Evolutionary conservation across 805 yeast genomes (phyloP).

Genomic region (Yamadazyma insecticola): DNA sequence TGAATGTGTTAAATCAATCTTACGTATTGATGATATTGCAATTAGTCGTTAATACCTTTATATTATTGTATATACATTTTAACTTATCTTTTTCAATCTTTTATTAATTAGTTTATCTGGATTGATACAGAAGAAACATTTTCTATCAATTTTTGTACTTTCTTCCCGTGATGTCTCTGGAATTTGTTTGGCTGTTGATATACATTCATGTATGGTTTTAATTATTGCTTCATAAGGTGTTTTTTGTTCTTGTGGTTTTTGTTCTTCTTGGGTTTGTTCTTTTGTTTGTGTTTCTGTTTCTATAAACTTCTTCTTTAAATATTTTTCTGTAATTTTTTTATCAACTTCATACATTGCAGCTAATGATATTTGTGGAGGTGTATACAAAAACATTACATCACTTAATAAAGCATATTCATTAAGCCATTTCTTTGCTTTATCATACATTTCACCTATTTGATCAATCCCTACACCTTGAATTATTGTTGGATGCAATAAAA

Average conservation of each 20-base stretch:
- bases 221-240: conserved; percentile 31
- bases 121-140: conserved; percentile 57
- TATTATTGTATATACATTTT: not conserved
- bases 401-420: conserved; percentile 63
- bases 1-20: conserved; percentile 91
- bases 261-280: conserved; percentile 2
- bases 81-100: conserved; percentile 25
- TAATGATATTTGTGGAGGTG: conserved; percentile 95
- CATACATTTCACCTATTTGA: conserved; percentile 65
- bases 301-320: conserved; percentile 61
- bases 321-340: conserved; percentile 57
- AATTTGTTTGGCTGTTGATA: conserved; percentile 37
- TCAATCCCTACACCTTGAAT: conserved; percentile 39
- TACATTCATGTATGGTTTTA: conserved; percentile 45
- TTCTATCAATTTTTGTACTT: conserved; percentile 58
- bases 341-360: conserved; percentile 74
- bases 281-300: conserved; percentile 6
- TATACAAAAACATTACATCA: conserved; percentile 70
- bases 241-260: conserved; percentile 7
- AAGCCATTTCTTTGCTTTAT: conserved; percentile 60
- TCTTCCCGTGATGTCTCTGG: conserved; percentile 53
- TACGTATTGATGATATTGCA: conserved; percentile 96
- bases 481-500: conserved; percentile 39
- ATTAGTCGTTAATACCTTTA: conserved; percentile 45
- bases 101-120: conserved; percentile 52